phyloP scores from a whole-genome alignment of 192 early-diverging fungal species.

The Linnemannia elongata region DNA sequence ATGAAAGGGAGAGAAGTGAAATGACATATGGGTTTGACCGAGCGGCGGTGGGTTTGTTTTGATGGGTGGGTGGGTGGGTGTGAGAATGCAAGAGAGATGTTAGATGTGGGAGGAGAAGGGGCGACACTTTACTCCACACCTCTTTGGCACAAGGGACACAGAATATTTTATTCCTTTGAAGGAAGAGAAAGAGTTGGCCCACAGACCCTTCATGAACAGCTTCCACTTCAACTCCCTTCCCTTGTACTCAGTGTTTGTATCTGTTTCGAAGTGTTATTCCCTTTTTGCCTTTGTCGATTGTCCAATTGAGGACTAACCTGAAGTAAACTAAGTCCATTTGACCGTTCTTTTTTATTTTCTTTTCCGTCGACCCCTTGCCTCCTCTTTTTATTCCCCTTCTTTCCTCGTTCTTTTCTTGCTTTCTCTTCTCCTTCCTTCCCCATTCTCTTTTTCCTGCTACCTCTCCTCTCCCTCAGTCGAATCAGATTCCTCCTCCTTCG shows the following conservation, averaged over 20 bases:
- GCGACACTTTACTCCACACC: background rate
- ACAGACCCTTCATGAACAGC: background rate
- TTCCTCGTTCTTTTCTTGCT: background rate
- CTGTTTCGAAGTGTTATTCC: background rate
- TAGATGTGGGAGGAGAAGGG: too few relatives aligned
- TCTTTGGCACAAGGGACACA: background rate
- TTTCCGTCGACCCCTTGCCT: background rate
- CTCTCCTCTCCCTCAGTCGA: background rate
- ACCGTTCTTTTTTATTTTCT: background rate
- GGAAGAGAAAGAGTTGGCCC: background rate
- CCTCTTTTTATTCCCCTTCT: background rate
- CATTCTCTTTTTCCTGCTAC: background rate
- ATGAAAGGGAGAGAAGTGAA: background rate
- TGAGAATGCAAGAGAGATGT: background rate
- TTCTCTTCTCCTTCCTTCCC: background rate
- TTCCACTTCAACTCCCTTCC: background rate
- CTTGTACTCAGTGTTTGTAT: background rate
- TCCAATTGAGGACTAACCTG: background rate
- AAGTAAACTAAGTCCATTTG: background rate
- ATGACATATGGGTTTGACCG: background rate
- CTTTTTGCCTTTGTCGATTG: background rate
- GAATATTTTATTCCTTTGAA: background rate
- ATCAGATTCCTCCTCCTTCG: conserved; percentile 1
- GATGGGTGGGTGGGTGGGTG: background rate
- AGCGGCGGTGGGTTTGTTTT: background rate